Evolutionary conservation across 805 yeast species (phyloP).

Genomic region (Wickerhamiella vanderwaltii): DNA sequence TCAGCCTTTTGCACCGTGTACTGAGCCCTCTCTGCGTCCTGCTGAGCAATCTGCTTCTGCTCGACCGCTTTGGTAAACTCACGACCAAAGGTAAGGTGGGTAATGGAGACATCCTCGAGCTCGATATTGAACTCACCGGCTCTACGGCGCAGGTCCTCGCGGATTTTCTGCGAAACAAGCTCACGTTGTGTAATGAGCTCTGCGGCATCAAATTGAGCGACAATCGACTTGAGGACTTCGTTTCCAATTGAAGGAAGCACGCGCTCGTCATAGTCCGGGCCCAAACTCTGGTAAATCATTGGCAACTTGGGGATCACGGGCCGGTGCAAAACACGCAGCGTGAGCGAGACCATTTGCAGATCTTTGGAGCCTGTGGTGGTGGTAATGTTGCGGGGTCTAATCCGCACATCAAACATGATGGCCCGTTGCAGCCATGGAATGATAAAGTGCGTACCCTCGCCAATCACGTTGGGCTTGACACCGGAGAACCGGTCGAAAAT

Average conservation of each 20-base stretch:
- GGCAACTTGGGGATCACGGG: constrained; percentile 83
- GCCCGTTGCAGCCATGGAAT: constrained; percentile 95
- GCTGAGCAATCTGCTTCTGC: constrained; percentile 98
- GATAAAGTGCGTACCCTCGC: constrained; percentile 94
- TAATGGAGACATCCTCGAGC: constrained; percentile 92
- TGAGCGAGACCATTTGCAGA: constrained; percentile 86
- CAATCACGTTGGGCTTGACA: constrained; percentile 75
- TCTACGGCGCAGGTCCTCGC: constrained; percentile 70
- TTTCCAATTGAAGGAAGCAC: constrained; percentile 88
- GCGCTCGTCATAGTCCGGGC: constrained; percentile 89
- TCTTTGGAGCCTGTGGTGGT: constrained; percentile 96
- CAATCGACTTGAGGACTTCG: constrained; percentile 79
- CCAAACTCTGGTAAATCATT: constrained; percentile 76
- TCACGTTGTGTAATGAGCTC: constrained; percentile 96
- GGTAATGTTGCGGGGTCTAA: constrained; percentile 84
- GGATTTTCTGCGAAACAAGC: constrained; percentile 76
- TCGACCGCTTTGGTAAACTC: constrained; percentile 98
- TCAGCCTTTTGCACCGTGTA: constrained; percentile 91
- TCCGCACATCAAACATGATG: constrained; percentile 79
- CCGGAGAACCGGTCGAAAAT: constrained; percentile 86
- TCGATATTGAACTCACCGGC: constrained; percentile 82
- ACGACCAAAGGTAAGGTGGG: constrained; percentile 92
- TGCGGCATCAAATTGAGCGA: constrained; percentile 91
- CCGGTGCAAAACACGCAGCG: constrained; percentile 84
- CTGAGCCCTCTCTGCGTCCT: constrained; percentile 95